Conservation (phyloP, 345 rosid genomes). For the Aegle marmelos region DNA sequence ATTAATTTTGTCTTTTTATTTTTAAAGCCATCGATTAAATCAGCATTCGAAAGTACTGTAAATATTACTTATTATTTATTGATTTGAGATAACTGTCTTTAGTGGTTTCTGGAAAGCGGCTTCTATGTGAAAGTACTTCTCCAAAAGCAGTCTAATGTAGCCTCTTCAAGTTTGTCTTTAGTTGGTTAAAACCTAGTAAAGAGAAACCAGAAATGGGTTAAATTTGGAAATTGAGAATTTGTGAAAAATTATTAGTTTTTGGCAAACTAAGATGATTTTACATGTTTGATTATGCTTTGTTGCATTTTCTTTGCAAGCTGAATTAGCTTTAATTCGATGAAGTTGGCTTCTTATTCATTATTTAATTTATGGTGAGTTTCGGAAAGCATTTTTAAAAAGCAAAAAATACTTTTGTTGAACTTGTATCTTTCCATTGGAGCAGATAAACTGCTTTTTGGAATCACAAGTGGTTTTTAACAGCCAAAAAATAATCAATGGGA, state of each 20-base stretch:
- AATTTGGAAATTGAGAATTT: neutral
- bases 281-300: neutral
- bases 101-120: neutral
- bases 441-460: too few relatives aligned
- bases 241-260: neutral
- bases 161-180: neutral
- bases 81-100: too few relatives aligned
- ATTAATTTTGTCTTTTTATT: neutral
- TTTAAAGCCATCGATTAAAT: neutral
- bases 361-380: neutral
- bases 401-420: too few relatives aligned
- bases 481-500: too few relatives aligned
- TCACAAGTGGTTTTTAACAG: too few relatives aligned
- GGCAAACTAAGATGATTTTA: neutral
- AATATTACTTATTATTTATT: too few relatives aligned
- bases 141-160: neutral
- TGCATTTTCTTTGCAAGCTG: too few relatives aligned
- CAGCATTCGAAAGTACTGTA: too few relatives aligned
- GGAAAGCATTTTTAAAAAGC: neutral
- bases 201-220: neutral
- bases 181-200: neutral
- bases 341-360: neutral
- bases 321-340: neutral
- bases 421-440: too few relatives aligned
- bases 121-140: neutral